phyloP scores from a whole-genome alignment of 192 early-diverging fungal species.

The Coemansia sp. region DNA sequence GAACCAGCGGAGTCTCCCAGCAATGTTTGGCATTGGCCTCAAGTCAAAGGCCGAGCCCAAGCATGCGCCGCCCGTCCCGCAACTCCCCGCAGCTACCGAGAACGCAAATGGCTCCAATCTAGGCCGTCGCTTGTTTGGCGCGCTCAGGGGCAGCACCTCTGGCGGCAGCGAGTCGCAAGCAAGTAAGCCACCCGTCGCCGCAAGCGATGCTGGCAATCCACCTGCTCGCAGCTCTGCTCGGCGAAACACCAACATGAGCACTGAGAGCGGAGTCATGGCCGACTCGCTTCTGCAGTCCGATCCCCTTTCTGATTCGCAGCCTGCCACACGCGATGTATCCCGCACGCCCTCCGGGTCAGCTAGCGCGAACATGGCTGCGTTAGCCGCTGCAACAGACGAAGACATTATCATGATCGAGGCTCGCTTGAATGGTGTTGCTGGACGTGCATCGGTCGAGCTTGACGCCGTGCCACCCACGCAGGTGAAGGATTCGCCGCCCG shows the following conservation, averaged over 20 bases:
- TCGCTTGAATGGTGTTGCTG: slow-evolving; percentile 1
- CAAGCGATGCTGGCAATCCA: neutral
- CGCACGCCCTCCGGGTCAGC: neutral
- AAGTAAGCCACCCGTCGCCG: neutral
- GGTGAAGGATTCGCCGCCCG: slow-evolving; percentile 27
- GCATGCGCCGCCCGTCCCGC: slow-evolving; percentile 36
- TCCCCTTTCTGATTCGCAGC: neutral
- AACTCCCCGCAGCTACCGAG: slow-evolving; percentile 12
- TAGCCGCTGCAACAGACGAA: neutral
- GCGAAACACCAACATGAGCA: slow-evolving; percentile 5
- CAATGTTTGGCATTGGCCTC: slow-evolving; percentile 47
- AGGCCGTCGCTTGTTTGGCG: slow-evolving; percentile 42
- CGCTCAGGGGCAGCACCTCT: slow-evolving; percentile 28
- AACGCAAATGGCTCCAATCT: slow-evolving; percentile 16
- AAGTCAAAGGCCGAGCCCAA: slow-evolving; percentile 31
- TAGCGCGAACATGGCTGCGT: neutral
- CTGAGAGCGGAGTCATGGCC: neutral
- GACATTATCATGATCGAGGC: slow-evolving; percentile 8
- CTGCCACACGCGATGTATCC: neutral
- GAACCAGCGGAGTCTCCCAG: slow-evolving; percentile 48
- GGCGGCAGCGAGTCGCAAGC: slow-evolving; percentile 7
- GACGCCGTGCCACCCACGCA: slow-evolving; percentile 33
- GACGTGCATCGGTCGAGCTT: neutral
- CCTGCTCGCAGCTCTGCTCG: neutral
- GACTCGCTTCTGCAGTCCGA: slow-evolving; percentile 4